Evolutionary conservation across 257 asterid species (phyloP).

Genomic region (Euphrasia confusa): DNA sequence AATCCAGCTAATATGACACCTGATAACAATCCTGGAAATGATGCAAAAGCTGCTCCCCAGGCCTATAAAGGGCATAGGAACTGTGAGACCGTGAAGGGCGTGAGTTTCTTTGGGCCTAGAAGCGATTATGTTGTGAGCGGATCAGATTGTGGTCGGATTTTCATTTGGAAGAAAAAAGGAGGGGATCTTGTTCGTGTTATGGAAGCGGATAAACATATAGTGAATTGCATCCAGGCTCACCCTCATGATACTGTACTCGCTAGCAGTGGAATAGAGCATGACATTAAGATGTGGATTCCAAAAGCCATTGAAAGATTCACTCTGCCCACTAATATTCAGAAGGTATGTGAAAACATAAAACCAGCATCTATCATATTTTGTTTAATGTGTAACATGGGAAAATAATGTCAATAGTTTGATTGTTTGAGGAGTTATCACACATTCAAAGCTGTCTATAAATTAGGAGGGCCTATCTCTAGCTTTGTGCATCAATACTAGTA

Average conservation of each 20-base stretch:
- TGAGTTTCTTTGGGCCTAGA: constrained; percentile 79
- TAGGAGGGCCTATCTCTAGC: no score
- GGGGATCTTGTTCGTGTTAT: constrained; percentile 81
- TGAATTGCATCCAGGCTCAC: constrained; percentile 83
- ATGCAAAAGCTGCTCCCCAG: constrained; percentile 47
- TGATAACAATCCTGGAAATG: constrained; percentile 32
- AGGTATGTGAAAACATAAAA: neutral
- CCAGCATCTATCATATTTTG: no score
- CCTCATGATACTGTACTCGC: constrained; percentile 76
- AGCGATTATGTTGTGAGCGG: constrained; percentile 87
- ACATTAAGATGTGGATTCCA: constrained; percentile 80
- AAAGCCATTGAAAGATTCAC: constrained; percentile 61
- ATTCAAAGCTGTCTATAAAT: no score
- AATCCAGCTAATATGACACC: constrained; percentile 34
- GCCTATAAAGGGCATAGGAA: constrained; percentile 80
- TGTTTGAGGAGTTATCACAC: no score
- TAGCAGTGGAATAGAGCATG: constrained; percentile 81
- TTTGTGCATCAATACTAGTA: no score
- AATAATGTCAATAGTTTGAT: no score
- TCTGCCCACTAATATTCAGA: constrained; percentile 40
- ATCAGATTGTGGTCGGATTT: constrained; percentile 91
- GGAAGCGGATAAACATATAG: constrained; percentile 73
- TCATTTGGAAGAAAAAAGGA: constrained; percentile 80
- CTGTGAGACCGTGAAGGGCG: constrained; percentile 77
- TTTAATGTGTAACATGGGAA: no score